Evolutionary conservation across 2,329 filamentous ascomycete species (phyloP), one percentile per base, ranked within the genome.

Genomic region (Epichloe gansuensis): DNA sequence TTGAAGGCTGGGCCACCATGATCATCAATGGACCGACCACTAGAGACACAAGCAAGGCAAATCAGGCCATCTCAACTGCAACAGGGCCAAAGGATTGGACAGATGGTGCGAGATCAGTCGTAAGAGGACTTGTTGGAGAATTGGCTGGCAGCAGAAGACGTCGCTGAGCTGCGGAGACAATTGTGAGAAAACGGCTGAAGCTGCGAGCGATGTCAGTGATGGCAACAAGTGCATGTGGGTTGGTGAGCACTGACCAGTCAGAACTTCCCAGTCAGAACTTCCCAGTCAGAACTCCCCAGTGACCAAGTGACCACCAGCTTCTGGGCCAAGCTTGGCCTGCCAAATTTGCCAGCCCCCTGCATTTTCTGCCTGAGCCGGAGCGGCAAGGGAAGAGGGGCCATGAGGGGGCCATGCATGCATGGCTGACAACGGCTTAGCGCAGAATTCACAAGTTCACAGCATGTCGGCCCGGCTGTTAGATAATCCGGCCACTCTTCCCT

Each of bases 1-100:
- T 70, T 21, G 75, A 73, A 65, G 68, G 70, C 67, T 66, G 64
- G 63, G 69, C 75, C 61, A 68, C 75, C 63, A 61, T 62, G n/a
- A 57, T 56, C 53, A 52, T 68, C 65, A 21, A 23, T 21, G 48
- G 28, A 31, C 8, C 28, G 25, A 31, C 48, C 23, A 28, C 23
- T 21, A 21, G 38, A 34, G 38, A 31, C 37, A 38, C 37, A 43
- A 31, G 8, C 37, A 43, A 31, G 8, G 48, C 11, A 17, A 17
- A 38, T 50, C 46, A 52, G 50, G 53, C 52, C 53, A 55, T 55
- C 12, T 52, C 53, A 54, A n/a, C 45, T 37, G 25, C 44, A 44
- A 37, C 11, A 28, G 37, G 25, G 17, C 43, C 44, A 39, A 8
- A 17, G 25, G 21, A 31, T n/a, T 25, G 8, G 28, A n/a, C 39